Conservation (phyloP, 768 basidiomycete genomes). For the Dentipellis fragilis region DNA sequence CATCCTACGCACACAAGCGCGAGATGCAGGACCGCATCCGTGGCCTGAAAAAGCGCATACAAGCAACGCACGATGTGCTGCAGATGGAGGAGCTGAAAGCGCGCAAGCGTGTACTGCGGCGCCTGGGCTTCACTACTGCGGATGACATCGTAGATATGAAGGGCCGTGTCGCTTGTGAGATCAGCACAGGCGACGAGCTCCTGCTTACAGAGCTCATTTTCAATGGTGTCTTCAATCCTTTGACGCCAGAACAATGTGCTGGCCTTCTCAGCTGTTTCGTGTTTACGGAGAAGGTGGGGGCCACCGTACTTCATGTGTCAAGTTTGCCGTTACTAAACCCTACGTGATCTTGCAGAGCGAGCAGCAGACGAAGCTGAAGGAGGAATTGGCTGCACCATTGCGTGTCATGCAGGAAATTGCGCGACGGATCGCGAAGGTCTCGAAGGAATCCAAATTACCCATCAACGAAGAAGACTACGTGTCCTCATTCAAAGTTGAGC, state of each 20-base stretch:
- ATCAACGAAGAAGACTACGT: constrained; percentile 94
- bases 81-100: constrained; percentile 96
- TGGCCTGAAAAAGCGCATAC: constrained; percentile 74
- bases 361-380: constrained; percentile 74
- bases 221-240: constrained; percentile 88
- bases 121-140: constrained; percentile 81
- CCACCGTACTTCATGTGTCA: not conserved
- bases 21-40: constrained; percentile 60
- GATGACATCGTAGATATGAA: constrained; percentile 97
- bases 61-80: constrained; percentile 82
- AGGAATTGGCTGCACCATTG: constrained; percentile 87
- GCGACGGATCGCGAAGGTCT: constrained; percentile 91
- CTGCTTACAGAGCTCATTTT: constrained; percentile 95
- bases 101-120: constrained; percentile 86
- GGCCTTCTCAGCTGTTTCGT: constrained; percentile 96
- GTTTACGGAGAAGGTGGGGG: constrained; percentile 83
- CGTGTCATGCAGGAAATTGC: constrained; percentile 95
- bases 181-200: constrained; percentile 93
- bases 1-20: constrained; percentile 69
- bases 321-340: not conserved
- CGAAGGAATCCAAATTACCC: constrained; percentile 84
- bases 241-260: constrained; percentile 87
- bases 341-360: constrained; percentile 52
- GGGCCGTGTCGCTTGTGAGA: constrained; percentile 96
- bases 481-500: constrained; percentile 91